Evolutionary conservation across 2,329 filamentous ascomycete genomes (phyloP).

Genomic region (Alternaria brassicicola): DNA sequence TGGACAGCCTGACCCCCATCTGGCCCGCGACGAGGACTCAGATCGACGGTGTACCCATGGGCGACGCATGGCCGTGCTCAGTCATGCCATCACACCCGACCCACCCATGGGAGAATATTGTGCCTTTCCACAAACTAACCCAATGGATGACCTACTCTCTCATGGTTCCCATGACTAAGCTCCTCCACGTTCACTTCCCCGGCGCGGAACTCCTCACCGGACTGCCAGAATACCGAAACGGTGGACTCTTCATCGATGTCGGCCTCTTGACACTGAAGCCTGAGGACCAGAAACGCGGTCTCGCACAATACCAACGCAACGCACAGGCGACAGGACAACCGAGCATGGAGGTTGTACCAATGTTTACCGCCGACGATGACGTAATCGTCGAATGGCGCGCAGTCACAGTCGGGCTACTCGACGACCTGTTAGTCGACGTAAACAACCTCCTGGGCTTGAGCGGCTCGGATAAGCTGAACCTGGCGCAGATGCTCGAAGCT

Average conservation of each 20-base stretch:
- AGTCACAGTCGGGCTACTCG: conserved; percentile 74
- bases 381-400: conserved; percentile 82
- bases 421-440: conserved; percentile 72
- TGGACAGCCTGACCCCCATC: conserved; percentile 83
- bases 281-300: conserved; percentile 71
- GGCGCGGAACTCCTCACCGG: conserved; percentile 86
- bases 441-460: conserved; percentile 70
- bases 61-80: conserved; percentile 92
- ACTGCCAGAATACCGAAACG: conserved; percentile 90
- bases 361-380: conserved; percentile 75
- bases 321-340: conserved; percentile 73
- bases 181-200: conserved; percentile 80
- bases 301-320: conserved; percentile 72
- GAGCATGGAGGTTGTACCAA: conserved; percentile 74
- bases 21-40: conserved; percentile 88
- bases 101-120: conserved; percentile 77
- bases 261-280: conserved; percentile 79
- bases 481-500: conserved; percentile 91
- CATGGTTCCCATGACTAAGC: conserved; percentile 85
- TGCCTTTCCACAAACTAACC: conserved; percentile 88
- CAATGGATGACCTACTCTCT: conserved; percentile 95
- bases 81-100: conserved; percentile 78
- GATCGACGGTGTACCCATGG: conserved; percentile 84
- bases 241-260: conserved; percentile 84
- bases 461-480: conserved; percentile 71